Evolutionary conservation across 192 early-diverging fungal genomes (phyloP), one percentile per base, ranked within the genome.

Genomic region (Dispira simplex): DNA sequence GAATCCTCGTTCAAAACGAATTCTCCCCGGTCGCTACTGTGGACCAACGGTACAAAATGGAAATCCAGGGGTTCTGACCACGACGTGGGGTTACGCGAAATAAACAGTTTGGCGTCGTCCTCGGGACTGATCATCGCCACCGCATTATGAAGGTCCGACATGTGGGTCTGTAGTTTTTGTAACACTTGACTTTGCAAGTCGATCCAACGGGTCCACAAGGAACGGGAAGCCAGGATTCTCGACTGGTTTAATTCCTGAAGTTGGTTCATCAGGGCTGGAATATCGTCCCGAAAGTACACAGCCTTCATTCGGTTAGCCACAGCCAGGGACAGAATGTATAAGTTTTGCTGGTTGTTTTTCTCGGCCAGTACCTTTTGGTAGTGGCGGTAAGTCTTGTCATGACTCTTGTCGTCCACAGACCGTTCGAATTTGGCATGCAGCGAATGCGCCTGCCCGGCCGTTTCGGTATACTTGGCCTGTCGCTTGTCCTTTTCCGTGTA

Each of bases 1-100:
- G 54, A 1, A 25, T 56, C 54, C 23, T 56, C 54, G 21, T 56
- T 9, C 54, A 56, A 8, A 14, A 56, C 54, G 18, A 23, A 21
- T 9, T 56, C 54, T 8, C 54, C 54, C 25, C 54, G 54, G 25
- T 56, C 54, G 21, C 23, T 56, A 28, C 54, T 56, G 21, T 56
- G 54, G 3, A 25, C 18, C 14, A 56, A 21, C 54, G 54, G 54
- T 12, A 56, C 23, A 21, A 56, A 56, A 21, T 56, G 54, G 54
- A 56, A 56, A 25, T 56, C 54, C 12, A 56, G 54, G 20, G 54
- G 54, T 56, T 56, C 54, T 2, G 54, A 23, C 54, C 54, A 56
- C 3, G 54, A 14, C 54, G 14, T 21, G 25, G 54, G 54, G 54
- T 56, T 56, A 28, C 54, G 54, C 9, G 54, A 14, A 2, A 56